Evolutionary conservation across 139 green algal species (phyloP).

Genomic region (Parachlorella kessleri): DNA sequence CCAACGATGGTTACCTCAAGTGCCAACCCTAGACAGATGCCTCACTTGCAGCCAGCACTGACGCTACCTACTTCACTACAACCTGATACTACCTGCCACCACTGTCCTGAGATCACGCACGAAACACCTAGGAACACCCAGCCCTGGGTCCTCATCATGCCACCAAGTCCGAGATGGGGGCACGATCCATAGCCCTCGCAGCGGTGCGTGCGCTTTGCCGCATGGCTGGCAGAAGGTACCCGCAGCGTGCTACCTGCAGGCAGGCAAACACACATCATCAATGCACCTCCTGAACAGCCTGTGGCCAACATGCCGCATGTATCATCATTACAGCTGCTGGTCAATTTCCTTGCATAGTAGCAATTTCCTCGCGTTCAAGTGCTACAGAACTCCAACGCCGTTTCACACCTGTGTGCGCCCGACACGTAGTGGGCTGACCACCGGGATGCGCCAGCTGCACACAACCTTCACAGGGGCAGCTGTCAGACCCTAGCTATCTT

Average conservation of each 20-base stretch:
- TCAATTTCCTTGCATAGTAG: not conserved
- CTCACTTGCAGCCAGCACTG: too few relatives aligned
- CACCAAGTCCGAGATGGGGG: conserved; percentile 73
- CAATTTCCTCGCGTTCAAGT: not conserved
- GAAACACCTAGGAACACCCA: too few relatives aligned
- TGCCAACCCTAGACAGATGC: too few relatives aligned
- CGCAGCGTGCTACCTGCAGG: conserved; percentile 46
- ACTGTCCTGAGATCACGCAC: too few relatives aligned
- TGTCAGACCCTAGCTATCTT: too few relatives aligned
- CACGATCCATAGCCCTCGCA: conserved; percentile 68
- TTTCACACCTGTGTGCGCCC: not conserved
- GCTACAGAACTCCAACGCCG: not conserved
- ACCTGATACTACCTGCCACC: too few relatives aligned
- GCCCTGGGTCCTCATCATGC: not conserved
- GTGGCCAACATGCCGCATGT: not conserved
- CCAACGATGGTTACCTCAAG: too few relatives aligned
- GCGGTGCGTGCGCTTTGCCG: conserved; percentile 51
- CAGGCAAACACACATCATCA: not conserved
- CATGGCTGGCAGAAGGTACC: conserved; percentile 60
- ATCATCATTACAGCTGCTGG: not conserved
- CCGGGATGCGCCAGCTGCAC: not conserved
- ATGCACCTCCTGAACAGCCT: too few relatives aligned
- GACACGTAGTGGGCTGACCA: not conserved
- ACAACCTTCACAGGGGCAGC: not conserved
- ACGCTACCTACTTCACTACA: too few relatives aligned